Conservation (phyloP, 495 filamentous ascomycete species). For the Penicillium flavigenum region DNA sequence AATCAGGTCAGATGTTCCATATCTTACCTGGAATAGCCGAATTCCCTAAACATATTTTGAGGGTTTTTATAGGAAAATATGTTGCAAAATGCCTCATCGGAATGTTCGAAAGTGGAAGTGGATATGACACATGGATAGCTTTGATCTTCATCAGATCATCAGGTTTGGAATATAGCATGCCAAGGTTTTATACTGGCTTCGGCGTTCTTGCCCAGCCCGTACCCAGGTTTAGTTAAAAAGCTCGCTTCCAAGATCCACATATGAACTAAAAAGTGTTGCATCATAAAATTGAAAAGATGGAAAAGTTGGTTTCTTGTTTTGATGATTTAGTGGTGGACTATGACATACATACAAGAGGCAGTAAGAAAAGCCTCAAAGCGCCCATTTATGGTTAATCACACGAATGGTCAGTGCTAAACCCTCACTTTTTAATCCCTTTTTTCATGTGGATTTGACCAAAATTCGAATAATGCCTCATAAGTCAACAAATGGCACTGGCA, state of each 20-base stretch:
- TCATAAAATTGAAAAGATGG: neutral
- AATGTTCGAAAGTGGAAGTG: constrained; percentile 12
- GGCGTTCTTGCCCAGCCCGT: neutral
- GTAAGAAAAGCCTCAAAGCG: constrained; percentile 7
- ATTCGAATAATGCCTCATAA: neutral
- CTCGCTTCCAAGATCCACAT: neutral
- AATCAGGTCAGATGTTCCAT: constrained; percentile 4
- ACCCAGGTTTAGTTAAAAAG: neutral
- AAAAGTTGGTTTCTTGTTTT: neutral
- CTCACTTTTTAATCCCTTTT: neutral
- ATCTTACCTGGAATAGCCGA: constrained; percentile 5
- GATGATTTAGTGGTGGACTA: neutral
- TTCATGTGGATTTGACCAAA: neutral
- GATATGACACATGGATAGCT: constrained; percentile 4
- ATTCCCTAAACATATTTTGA: constrained; percentile 7
- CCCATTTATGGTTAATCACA: neutral
- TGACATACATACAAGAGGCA: constrained; percentile 9
- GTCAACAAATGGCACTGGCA: neutral
- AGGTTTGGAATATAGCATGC: constrained; percentile 6
- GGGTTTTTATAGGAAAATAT: constrained; percentile 9
- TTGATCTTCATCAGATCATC: constrained; percentile 3
- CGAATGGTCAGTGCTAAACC: constrained; percentile 7
- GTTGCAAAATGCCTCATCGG: constrained; percentile 26
- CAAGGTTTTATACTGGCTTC: constrained; percentile 11
- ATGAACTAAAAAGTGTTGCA: neutral